A percentile compares a stretch with the other conserved stretches of the same genome.
Evolutionary conservation across 2,329 filamentous ascomycete species (phyloP).

Genomic region (Aspergillus sojae): DNA sequence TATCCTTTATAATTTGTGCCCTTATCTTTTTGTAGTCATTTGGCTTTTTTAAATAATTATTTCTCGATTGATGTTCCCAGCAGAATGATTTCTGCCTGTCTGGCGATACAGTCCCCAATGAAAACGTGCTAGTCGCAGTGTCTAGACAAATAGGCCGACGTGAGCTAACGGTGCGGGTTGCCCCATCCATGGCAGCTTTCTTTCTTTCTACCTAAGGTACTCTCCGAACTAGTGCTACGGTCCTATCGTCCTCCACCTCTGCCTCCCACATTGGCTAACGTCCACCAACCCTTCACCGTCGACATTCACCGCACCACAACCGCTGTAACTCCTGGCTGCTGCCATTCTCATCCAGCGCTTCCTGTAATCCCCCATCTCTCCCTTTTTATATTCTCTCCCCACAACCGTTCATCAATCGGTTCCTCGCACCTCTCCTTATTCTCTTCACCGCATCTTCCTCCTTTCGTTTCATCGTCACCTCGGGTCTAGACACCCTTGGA

Average conservation of each 20-base stretch:
- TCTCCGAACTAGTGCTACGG: conserved; percentile 8
- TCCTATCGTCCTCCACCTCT: conserved; percentile 28
- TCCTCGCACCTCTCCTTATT: conserved; percentile 8
- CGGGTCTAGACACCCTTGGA: conserved; percentile 22
- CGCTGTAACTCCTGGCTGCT: conserved; percentile 15
- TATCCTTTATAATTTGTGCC: too few species aligned
- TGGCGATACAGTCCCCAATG: conserved; percentile 5
- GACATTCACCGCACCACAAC: conserved; percentile 17
- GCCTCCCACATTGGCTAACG: conserved; percentile 29
- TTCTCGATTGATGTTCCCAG: neutral
- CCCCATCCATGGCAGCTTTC: conserved; percentile 20
- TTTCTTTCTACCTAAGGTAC: conserved; percentile 12
- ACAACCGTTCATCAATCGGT: conserved; percentile 6
- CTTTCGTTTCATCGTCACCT: conserved; percentile 16
- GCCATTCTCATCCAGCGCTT: conserved; percentile 14
- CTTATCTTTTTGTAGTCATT: neutral
- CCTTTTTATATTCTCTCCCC: conserved; percentile 10
- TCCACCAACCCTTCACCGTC: conserved; percentile 15
- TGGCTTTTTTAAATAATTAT: neutral
- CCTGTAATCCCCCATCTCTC: conserved; percentile 10
- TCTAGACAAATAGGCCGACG: conserved; percentile 9
- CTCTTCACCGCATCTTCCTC: conserved; percentile 7
- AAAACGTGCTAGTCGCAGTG: conserved; percentile 8
- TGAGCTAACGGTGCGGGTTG: conserved; percentile 19
- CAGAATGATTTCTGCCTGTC: conserved; percentile 1